A percentile compares a stretch with the other conserved stretches of the same genome.
Conservation (phyloP, 1,284 basidiomycete genomes). For the Apiotrichum gracile region DNA sequence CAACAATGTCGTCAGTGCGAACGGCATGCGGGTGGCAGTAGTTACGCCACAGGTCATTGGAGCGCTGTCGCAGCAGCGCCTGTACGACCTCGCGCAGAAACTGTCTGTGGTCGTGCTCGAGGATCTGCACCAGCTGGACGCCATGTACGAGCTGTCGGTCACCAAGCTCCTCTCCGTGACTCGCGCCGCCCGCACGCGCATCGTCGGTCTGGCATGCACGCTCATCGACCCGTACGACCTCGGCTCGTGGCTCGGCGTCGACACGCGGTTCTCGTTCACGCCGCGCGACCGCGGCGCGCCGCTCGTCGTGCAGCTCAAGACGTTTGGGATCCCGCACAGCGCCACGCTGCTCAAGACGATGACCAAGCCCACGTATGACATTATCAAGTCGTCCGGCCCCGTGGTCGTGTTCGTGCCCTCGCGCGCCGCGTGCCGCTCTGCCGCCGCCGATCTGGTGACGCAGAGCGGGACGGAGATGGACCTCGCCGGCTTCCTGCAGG, state of each 20-base stretch:
- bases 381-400: conserved; percentile 51
- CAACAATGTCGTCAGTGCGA: conserved; percentile 9
- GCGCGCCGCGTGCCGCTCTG: conserved; percentile 65
- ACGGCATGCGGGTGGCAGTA: conserved; percentile 36
- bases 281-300: conserved; percentile 79
- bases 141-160: conserved; percentile 75
- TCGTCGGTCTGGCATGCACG: conserved; percentile 71
- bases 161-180: conserved; percentile 60
- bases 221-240: conserved; percentile 75
- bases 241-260: conserved; percentile 74
- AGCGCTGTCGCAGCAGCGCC: conserved; percentile 19
- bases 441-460: conserved; percentile 80
- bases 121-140: conserved; percentile 76
- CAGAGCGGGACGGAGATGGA: conserved; percentile 73
- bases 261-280: conserved; percentile 64
- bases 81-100: conserved; percentile 36
- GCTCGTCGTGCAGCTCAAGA: conserved; percentile 62
- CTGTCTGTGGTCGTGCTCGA: conserved; percentile 73
- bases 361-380: conserved; percentile 80
- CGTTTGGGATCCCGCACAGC: conserved; percentile 83
- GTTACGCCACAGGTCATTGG: conserved; percentile 41
- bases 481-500: conserved; percentile 66
- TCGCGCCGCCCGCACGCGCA: conserved; percentile 60
- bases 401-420: conserved; percentile 90
- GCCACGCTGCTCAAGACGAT: conserved; percentile 83